phyloP scores from a whole-genome alignment of 148 eudicot species.

The Drosera capensis region DNA sequence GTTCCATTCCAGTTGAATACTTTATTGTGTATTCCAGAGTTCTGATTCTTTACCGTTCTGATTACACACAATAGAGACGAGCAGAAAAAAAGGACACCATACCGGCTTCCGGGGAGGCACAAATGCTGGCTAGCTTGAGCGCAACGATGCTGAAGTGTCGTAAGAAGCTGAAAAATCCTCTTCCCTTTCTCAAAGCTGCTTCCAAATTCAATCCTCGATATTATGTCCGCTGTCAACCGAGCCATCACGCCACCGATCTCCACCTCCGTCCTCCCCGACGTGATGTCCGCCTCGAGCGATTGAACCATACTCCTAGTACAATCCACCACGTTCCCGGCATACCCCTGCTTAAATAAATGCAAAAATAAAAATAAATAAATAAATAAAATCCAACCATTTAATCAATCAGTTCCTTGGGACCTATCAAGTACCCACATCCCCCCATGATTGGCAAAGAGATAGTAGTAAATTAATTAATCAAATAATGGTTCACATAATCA shows the following conservation, averaged over 20 bases:
- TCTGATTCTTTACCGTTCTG: too few relatives aligned
- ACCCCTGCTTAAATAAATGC: conserved; percentile 26
- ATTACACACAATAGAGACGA: not conserved
- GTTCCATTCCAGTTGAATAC: too few relatives aligned
- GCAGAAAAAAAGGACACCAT: not conserved
- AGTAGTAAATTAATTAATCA: too few relatives aligned
- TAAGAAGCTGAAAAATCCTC: conserved; percentile 44
- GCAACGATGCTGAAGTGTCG: conserved; percentile 41
- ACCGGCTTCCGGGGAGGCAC: conserved; percentile 84
- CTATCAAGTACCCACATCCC: too few relatives aligned
- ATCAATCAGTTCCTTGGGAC: too few relatives aligned
- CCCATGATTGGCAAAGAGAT: too few relatives aligned
- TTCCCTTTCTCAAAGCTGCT: conserved; percentile 65
- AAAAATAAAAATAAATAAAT: too few relatives aligned
- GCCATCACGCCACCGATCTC: conserved; percentile 67
- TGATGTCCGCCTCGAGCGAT: conserved; percentile 20
- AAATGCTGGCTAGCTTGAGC: conserved; percentile 72
- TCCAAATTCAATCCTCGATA: conserved; percentile 67
- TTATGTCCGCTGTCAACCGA: conserved; percentile 57
- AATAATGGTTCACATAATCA: too few relatives aligned
- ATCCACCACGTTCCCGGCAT: conserved; percentile 61
- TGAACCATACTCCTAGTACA: conserved; percentile 55
- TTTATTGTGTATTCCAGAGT: too few relatives aligned
- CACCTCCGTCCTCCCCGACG: conserved; percentile 29
- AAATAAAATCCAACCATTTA: too few relatives aligned